These are phyloP conservation scores for Celoporthe dispersa DNA, from an alignment of 2,329 filamentous ascomycete species.

Conservation along the genomic window DNA sequence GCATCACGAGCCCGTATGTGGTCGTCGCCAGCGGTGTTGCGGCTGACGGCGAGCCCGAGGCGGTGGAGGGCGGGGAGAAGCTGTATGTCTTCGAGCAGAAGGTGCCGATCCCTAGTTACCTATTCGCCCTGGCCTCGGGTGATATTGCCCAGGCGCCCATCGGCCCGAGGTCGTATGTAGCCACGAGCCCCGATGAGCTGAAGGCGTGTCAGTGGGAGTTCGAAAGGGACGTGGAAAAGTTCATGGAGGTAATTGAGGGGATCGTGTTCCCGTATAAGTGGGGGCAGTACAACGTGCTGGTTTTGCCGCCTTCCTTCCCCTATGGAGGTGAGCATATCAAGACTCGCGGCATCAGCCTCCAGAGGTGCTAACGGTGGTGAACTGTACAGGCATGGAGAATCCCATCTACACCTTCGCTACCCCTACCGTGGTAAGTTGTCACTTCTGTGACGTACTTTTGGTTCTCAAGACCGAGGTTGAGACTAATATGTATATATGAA, in stretches of 20 bases:
- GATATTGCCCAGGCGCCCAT: slow-evolving; percentile 87
- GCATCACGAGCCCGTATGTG: slow-evolving; percentile 81
- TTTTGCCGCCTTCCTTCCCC: slow-evolving; percentile 87
- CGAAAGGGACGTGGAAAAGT: slow-evolving; percentile 87
- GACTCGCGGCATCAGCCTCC: not conserved
- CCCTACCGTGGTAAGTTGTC: slow-evolving; percentile 19
- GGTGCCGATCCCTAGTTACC: slow-evolving; percentile 90
- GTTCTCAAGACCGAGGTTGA: not conserved
- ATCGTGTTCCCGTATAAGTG: slow-evolving; percentile 86
- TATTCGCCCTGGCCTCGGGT: slow-evolving; percentile 88
- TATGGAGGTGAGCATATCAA: slow-evolving; percentile 68
- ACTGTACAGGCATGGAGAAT: slow-evolving; percentile 75
- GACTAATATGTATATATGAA: slow-evolving; percentile 70
- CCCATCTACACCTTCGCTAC: slow-evolving; percentile 95
- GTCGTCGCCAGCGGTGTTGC: slow-evolving; percentile 89
- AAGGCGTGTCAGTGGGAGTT: slow-evolving; percentile 87
- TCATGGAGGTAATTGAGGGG: slow-evolving; percentile 83
- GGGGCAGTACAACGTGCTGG: slow-evolving; percentile 93
- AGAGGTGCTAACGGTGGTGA: slow-evolving; percentile 27
- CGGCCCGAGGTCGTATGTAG: slow-evolving; percentile 82
- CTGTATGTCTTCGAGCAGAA: slow-evolving; percentile 87
- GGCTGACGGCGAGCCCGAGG: slow-evolving; percentile 49
- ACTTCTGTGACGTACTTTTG: not conserved
- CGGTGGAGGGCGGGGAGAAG: slow-evolving; percentile 58
- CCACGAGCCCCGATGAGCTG: slow-evolving; percentile 86